Conservation (phyloP, 2,329 filamentous ascomycete genomes). For the Alternaria burnsii region DNA sequence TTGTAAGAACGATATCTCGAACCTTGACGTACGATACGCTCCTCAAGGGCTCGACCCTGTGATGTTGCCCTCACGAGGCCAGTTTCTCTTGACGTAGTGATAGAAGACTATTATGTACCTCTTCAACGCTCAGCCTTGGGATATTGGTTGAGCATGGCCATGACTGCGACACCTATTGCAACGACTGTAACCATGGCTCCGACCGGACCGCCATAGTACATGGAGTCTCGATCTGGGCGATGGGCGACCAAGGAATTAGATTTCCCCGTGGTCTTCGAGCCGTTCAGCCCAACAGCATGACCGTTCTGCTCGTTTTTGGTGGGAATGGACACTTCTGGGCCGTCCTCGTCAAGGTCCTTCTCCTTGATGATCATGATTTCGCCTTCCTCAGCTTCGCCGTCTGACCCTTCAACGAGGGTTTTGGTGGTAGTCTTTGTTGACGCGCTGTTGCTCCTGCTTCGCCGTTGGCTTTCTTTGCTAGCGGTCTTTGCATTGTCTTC, state of each 20-base stretch:
- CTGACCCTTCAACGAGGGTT: slow-evolving; percentile 26
- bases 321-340: slow-evolving; percentile 28
- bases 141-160: slow-evolving; percentile 55
- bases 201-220: slow-evolving; percentile 50
- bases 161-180: slow-evolving; percentile 52
- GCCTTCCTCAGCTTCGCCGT: slow-evolving; percentile 41
- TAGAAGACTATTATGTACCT: slow-evolving; percentile 9
- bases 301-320: slow-evolving; percentile 43
- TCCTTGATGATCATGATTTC: slow-evolving; percentile 50
- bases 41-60: background rate
- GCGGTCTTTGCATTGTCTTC: slow-evolving; percentile 66
- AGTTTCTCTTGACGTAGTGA: slow-evolving; percentile 4
- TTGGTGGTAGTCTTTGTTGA: slow-evolving; percentile 13
- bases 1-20: background rate
- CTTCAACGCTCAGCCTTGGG: slow-evolving; percentile 56
- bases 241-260: slow-evolving; percentile 39
- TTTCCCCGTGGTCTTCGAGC: slow-evolving; percentile 29
- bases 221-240: slow-evolving; percentile 37
- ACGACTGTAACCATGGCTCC: slow-evolving; percentile 52
- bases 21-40: background rate
- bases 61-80: slow-evolving; percentile 3
- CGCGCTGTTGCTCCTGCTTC: slow-evolving; percentile 37
- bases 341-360: slow-evolving; percentile 39
- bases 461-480: slow-evolving; percentile 38
- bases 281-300: slow-evolving; percentile 33